These are phyloP conservation scores for Aspergillus luchuensis DNA, from an alignment of 2,329 filamentous ascomycete genomes.

Conservation along the genomic window DNA sequence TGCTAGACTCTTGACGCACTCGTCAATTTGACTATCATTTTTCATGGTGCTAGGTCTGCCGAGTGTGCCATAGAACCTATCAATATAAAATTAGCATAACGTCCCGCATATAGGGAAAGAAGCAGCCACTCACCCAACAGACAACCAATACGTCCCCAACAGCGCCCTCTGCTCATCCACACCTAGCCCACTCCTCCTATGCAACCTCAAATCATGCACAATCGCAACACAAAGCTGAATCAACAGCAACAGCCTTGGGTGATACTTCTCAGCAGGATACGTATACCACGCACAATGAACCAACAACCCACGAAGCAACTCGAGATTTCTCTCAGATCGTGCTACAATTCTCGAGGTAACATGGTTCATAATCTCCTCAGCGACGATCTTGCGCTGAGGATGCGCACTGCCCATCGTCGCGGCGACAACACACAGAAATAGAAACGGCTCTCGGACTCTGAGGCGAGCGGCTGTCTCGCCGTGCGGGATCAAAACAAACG, in stretches of 20 bases:
- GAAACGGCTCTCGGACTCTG: slow-evolving; percentile 19
- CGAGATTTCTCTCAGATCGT: slow-evolving; percentile 27
- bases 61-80: background rate
- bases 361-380: slow-evolving; percentile 28
- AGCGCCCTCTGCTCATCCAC: slow-evolving; percentile 24
- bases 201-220: slow-evolving; percentile 22
- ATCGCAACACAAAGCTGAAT: slow-evolving; percentile 25
- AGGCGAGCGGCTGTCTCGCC: slow-evolving; percentile 20
- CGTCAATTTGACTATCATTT: slow-evolving; percentile 14
- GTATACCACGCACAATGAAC: slow-evolving; percentile 28
- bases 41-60: background rate
- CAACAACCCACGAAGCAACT: slow-evolving; percentile 26
- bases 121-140: slow-evolving; percentile 19
- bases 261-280: slow-evolving; percentile 26
- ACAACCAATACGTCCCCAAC: slow-evolving; percentile 27
- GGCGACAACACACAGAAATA: slow-evolving; percentile 24
- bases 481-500: slow-evolving; percentile 22
- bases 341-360: slow-evolving; percentile 19
- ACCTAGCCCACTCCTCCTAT: slow-evolving; percentile 18
- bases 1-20: slow-evolving; percentile 13
- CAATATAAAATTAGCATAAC: background rate
- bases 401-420: slow-evolving; percentile 24
- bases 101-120: background rate
- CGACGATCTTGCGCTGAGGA: slow-evolving; percentile 20
- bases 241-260: slow-evolving; percentile 26